Conservation (phyloP, 2,329 filamentous ascomycete genomes). For the Trichoderma sp. region DNA sequence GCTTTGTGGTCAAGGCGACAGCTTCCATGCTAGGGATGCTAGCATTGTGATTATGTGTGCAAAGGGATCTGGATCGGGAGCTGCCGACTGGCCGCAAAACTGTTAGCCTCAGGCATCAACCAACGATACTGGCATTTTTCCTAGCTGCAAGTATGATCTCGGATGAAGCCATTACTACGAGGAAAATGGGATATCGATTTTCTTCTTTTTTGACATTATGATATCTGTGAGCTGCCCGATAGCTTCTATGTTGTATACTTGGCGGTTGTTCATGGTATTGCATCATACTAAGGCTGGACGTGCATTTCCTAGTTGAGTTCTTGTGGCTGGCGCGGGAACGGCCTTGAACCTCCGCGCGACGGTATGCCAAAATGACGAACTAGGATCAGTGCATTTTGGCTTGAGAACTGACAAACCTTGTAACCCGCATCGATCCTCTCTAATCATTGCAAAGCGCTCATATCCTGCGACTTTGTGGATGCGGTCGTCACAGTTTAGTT, state of each 20-base stretch:
- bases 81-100: not conserved
- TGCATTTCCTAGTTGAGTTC: not conserved
- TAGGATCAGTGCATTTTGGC: not conserved
- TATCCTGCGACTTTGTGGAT: not conserved
- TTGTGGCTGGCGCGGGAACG: not conserved
- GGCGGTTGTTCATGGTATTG: not conserved
- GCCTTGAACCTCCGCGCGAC: not conserved
- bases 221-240: not conserved
- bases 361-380: no score
- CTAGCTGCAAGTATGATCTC: not conserved
- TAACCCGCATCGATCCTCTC: not conserved
- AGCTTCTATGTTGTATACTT: not conserved
- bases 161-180: not conserved
- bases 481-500: not conserved
- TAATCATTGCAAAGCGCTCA: not conserved
- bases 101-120: not conserved
- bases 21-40: conserved; percentile 14
- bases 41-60: not conserved
- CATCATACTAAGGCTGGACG: not conserved
- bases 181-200: not conserved
- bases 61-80: conserved; percentile 8
- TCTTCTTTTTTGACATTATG: not conserved
- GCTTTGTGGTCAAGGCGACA: conserved; percentile 2
- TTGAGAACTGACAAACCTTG: not conserved
- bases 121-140: not conserved